phyloP scores from a whole-genome alignment of 2,329 filamentous ascomycete species.

The Talaromyces marneffei region DNA sequence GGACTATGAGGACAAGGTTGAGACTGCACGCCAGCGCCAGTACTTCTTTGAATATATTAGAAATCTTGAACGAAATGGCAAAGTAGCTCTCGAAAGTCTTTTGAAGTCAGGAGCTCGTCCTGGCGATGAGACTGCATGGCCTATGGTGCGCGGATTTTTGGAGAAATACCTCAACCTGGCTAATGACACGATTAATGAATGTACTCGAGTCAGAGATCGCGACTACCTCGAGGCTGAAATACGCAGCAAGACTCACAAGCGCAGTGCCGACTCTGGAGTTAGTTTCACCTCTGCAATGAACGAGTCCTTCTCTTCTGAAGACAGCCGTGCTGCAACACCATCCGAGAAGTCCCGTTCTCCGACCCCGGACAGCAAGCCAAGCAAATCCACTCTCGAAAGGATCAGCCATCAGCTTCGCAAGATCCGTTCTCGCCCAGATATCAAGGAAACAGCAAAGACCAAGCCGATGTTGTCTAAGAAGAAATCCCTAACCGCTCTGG shows the following conservation, averaged over 20 bases:
- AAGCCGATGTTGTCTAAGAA: slow-evolving; percentile 38
- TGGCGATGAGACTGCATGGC: slow-evolving; percentile 54
- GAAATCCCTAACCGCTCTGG: slow-evolving; percentile 50
- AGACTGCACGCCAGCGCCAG: slow-evolving; percentile 49
- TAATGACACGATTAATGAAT: slow-evolving; percentile 59
- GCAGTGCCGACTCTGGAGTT: slow-evolving; percentile 60
- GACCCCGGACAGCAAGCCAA: slow-evolving; percentile 24
- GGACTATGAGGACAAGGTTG: slow-evolving; percentile 1
- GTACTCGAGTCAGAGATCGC: slow-evolving; percentile 44
- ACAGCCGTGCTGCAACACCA: slow-evolving; percentile 17
- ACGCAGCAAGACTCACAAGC: slow-evolving; percentile 36
- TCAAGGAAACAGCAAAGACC: slow-evolving; percentile 22
- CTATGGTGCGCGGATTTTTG: slow-evolving; percentile 42
- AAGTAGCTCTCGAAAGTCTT: slow-evolving; percentile 47
- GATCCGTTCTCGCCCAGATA: slow-evolving; percentile 17
- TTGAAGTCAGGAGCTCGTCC: slow-evolving; percentile 48
- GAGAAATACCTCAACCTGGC: slow-evolving; percentile 54
- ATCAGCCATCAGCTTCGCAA: slow-evolving; percentile 55
- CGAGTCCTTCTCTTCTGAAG: slow-evolving; percentile 25
- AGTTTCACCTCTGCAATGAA: slow-evolving; percentile 45
- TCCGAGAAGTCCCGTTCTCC: slow-evolving; percentile 40
- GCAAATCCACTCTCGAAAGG: slow-evolving; percentile 45
- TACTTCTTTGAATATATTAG: slow-evolving; percentile 59
- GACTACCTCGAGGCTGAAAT: slow-evolving; percentile 30
- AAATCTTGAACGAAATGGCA: slow-evolving; percentile 52